phyloP scores from a whole-genome alignment of 2,329 filamentous ascomycete genomes.

The Nemania sp. region DNA sequence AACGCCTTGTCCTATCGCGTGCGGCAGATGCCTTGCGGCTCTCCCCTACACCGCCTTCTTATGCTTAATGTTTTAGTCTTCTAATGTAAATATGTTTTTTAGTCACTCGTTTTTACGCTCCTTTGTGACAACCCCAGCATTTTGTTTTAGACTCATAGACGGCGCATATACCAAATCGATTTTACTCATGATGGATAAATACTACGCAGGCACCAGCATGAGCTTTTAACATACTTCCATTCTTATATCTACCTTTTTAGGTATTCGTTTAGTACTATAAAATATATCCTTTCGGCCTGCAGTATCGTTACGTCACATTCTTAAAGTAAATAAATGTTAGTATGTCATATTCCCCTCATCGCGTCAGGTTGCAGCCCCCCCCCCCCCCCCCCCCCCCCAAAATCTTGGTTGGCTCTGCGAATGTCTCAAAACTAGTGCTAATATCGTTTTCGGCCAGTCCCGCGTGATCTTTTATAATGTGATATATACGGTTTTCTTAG shows the following conservation, averaged over 20 bases:
- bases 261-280: neutral
- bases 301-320: neutral
- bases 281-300: slow-evolving; percentile 1
- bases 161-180: neutral
- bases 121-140: slow-evolving; percentile 28
- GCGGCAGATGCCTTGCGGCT: slow-evolving; percentile 21
- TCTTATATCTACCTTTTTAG: slow-evolving; percentile 22
- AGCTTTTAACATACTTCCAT: slow-evolving; percentile 9
- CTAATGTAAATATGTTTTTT: slow-evolving; percentile 38
- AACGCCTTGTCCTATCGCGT: slow-evolving; percentile 21
- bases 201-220: slow-evolving; percentile 2
- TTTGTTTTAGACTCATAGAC: slow-evolving; percentile 27
- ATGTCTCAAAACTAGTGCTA: neutral
- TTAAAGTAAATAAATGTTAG: neutral
- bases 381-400: no score
- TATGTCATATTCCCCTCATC: neutral
- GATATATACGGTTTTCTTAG: neutral
- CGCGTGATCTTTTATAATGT: neutral
- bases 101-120: slow-evolving; percentile 30
- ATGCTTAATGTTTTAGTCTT: slow-evolving; percentile 38
- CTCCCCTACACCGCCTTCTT: neutral
- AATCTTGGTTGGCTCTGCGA: neutral
- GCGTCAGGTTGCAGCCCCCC: neutral
- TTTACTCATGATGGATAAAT: neutral
- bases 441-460: neutral